Conservation (phyloP, 1,139 yeast species). For the Protomyces inouyei region DNA sequence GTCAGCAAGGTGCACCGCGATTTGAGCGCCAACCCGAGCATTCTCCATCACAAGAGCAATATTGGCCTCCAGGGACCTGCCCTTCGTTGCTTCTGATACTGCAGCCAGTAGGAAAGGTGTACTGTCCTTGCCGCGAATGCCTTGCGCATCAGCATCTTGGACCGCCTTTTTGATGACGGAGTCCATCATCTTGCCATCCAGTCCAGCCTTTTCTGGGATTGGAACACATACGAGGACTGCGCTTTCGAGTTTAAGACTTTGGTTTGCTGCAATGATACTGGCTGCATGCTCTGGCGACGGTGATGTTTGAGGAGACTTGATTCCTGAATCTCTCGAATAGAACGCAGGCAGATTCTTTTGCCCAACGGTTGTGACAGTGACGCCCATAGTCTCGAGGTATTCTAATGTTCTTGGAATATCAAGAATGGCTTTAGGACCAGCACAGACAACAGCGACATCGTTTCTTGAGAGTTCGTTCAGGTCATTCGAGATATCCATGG, state of each 20-base stretch:
- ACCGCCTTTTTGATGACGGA: slow-evolving; percentile 57
- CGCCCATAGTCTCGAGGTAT: slow-evolving; percentile 82
- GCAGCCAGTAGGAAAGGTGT: slow-evolving; percentile 71
- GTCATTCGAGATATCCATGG: slow-evolving; percentile 84
- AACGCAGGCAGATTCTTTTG: slow-evolving; percentile 65
- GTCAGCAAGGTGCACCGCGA: slow-evolving; percentile 53
- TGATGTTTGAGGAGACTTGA: slow-evolving; percentile 43
- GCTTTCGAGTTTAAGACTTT: slow-evolving; percentile 50
- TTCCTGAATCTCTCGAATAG: slow-evolving; percentile 71
- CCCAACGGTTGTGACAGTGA: slow-evolving; percentile 49
- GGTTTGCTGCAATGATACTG: slow-evolving; percentile 43
- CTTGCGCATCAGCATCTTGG: slow-evolving; percentile 50
- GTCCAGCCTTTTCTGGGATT: slow-evolving; percentile 62
- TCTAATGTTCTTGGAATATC: slow-evolving; percentile 81
- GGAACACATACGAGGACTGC: slow-evolving; percentile 81
- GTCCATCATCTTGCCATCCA: slow-evolving; percentile 53
- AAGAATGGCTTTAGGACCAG: slow-evolving; percentile 83
- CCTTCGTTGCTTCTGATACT: slow-evolving; percentile 63
- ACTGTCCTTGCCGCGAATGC: slow-evolving; percentile 63
- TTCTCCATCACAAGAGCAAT: slow-evolving; percentile 72
- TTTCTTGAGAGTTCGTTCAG: slow-evolving; percentile 77
- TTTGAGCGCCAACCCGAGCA: slow-evolving; percentile 61
- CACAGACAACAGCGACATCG: slow-evolving; percentile 81
- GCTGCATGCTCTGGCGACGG: slow-evolving; percentile 14
- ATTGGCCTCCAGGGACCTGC: slow-evolving; percentile 66